Conservation (phyloP, 352 stramenopile genomes). For the Phytophthora agathidicida region DNA sequence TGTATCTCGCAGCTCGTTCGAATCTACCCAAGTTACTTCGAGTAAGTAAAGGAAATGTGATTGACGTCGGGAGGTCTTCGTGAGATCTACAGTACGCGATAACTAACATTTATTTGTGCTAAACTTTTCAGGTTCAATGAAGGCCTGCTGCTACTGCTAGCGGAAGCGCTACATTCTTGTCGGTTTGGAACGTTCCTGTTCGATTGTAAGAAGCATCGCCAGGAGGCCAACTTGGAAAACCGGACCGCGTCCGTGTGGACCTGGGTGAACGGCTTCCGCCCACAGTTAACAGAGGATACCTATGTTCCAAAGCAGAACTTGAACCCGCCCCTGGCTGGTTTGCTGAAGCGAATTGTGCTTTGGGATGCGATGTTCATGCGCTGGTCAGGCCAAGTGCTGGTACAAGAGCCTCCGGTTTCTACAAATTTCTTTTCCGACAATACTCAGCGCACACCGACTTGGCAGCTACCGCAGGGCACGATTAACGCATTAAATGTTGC, state of each 20-base stretch:
- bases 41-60: constrained; percentile 54
- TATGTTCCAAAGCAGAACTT: constrained; percentile 59
- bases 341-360: constrained; percentile 67
- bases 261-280: constrained; percentile 80
- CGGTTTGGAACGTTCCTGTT: constrained; percentile 98
- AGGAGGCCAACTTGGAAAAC: constrained; percentile 59
- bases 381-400: constrained; percentile 70
- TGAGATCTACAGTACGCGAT: neutral
- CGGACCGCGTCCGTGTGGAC: constrained; percentile 82
- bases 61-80: neutral
- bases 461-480: constrained; percentile 64
- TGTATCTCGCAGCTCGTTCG: constrained; percentile 87
- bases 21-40: constrained; percentile 96
- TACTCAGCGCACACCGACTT: constrained; percentile 55
- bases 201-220: constrained; percentile 91
- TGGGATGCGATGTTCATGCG: constrained; percentile 81
- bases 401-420: constrained; percentile 45
- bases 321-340: constrained; percentile 58
- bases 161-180: constrained; percentile 96
- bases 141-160: constrained; percentile 91
- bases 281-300: constrained; percentile 60
- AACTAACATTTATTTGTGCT: constrained; percentile 3
- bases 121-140: constrained; percentile 90
- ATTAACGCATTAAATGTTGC: constrained; percentile 57
- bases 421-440: constrained; percentile 71